A percentile compares a stretch with the other conserved stretches of the same genome.
Conservation (phyloP, 805 yeast genomes). For the Nakazawaea molendinolei region DNA sequence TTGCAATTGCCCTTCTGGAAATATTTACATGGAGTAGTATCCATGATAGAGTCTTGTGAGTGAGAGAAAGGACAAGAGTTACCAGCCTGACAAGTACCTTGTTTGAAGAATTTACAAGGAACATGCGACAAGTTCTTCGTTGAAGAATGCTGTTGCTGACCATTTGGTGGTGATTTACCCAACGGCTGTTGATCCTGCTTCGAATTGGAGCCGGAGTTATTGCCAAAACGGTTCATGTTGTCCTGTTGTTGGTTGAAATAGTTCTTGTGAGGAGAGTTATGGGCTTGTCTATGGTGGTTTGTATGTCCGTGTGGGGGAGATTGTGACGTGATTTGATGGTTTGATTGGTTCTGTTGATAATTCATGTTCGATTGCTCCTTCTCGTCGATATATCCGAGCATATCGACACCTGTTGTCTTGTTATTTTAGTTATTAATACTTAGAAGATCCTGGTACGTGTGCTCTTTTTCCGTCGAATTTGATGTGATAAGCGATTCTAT, state of each 20-base stretch:
- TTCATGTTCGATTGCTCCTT: slow-evolving; percentile 1
- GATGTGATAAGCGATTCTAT: too few species aligned
- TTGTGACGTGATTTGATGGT: background rate
- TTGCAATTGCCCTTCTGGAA: slow-evolving; percentile 96
- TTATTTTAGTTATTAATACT: too few species aligned
- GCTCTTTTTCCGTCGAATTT: too few species aligned
- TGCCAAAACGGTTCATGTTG: background rate
- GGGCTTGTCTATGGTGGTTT: too few species aligned
- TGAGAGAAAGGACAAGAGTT: slow-evolving; percentile 88
- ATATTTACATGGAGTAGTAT: slow-evolving; percentile 75
- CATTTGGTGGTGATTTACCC: slow-evolving; percentile 6
- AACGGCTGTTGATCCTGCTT: background rate
- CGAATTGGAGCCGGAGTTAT: background rate
- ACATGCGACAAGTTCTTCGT: slow-evolving; percentile 67
- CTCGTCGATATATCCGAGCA: slow-evolving; percentile 6
- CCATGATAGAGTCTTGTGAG: slow-evolving; percentile 48
- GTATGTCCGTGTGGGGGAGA: background rate
- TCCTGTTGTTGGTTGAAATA: background rate
- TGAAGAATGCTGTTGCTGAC: slow-evolving; percentile 5
- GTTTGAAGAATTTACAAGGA: slow-evolving; percentile 89
- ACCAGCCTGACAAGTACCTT: slow-evolving; percentile 96
- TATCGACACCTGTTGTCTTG: too few species aligned
- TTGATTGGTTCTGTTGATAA: slow-evolving; percentile 2
- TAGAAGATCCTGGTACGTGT: too few species aligned
- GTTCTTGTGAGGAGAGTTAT: background rate